Evolutionary conservation across 306 rosid genomes (phyloP).

Genomic region (Hylodesmum podocarpum): DNA sequence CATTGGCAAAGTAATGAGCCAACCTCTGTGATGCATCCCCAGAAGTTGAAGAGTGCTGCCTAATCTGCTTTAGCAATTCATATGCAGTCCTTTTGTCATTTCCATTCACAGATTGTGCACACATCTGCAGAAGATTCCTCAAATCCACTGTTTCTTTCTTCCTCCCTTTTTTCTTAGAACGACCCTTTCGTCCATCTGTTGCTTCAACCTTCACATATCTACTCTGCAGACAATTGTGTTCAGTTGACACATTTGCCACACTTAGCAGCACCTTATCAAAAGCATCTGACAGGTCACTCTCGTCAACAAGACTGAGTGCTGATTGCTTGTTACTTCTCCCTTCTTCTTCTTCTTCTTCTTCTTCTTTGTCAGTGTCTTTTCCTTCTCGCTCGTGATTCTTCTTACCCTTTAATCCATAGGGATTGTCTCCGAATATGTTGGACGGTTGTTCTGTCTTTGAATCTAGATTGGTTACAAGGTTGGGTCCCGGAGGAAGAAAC

Average conservation of each 20-base stretch:
- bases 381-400: conserved; percentile 42
- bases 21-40: conserved; percentile 70
- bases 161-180: conserved; percentile 35
- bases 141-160: conserved; percentile 62
- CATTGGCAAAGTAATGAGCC: conserved; percentile 67
- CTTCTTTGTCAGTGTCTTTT: not conserved
- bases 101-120: conserved; percentile 64
- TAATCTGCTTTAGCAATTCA: conserved; percentile 62
- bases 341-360: conserved; percentile 17
- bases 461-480: conserved; percentile 34
- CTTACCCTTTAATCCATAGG: conserved; percentile 35
- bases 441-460: not conserved
- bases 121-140: conserved; percentile 53
- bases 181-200: conserved; percentile 32
- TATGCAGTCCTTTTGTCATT: conserved; percentile 50
- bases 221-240: not conserved
- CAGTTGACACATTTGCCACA: conserved; percentile 18
- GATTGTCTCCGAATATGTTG: conserved; percentile 25
- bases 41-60: conserved; percentile 57
- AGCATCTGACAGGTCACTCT: conserved; percentile 45
- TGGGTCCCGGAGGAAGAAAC: conserved; percentile 66
- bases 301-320: conserved; percentile 33
- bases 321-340: conserved; percentile 56
- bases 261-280: conserved; percentile 48
- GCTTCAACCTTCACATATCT: not conserved